phyloP scores from a whole-genome alignment of 768 basidiomycete genomes.

The Naganishia vaughanmartiniae region DNA sequence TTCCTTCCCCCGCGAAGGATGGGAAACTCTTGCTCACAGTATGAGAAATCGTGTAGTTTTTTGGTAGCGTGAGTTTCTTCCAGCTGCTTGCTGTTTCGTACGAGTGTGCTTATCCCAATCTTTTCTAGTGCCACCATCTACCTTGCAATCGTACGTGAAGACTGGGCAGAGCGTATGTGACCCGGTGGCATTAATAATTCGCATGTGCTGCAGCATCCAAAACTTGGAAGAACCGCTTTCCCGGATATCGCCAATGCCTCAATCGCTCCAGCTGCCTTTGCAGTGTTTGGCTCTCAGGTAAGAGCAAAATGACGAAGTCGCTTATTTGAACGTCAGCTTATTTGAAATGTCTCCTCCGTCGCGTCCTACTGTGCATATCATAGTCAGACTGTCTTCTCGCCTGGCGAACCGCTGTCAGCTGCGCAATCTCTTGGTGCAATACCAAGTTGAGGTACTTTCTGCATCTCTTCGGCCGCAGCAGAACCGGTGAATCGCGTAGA shows the following conservation, averaged over 20 bases:
- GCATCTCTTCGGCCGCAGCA: neutral
- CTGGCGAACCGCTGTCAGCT: neutral
- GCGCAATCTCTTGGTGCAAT: neutral
- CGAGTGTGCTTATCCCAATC: neutral
- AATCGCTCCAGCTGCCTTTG: conserved; percentile 8
- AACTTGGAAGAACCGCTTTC: neutral
- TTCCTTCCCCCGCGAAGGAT: neutral
- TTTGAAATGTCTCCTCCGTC: too few species aligned
- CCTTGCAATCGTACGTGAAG: neutral
- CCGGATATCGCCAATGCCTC: conserved; percentile 7
- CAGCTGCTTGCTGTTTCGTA: too few species aligned
- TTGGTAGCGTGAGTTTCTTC: conserved; percentile 1
- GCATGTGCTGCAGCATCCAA: neutral
- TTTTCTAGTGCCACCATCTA: neutral
- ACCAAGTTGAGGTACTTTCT: neutral
- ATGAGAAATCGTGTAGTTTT: neutral
- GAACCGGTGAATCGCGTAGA: neutral
- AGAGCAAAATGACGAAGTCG: neutral
- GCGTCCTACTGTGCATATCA: neutral
- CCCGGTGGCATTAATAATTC: neutral
- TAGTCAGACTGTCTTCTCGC: conserved; percentile 1
- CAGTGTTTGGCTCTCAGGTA: conserved; percentile 10
- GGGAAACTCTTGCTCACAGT: neutral
- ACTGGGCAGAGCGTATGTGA: neutral
- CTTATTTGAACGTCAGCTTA: neutral